Evolutionary conservation across 2,329 filamentous ascomycete genomes (phyloP), one percentile per base, ranked within the genome.

Genomic region (Microsporum audouinii): DNA sequence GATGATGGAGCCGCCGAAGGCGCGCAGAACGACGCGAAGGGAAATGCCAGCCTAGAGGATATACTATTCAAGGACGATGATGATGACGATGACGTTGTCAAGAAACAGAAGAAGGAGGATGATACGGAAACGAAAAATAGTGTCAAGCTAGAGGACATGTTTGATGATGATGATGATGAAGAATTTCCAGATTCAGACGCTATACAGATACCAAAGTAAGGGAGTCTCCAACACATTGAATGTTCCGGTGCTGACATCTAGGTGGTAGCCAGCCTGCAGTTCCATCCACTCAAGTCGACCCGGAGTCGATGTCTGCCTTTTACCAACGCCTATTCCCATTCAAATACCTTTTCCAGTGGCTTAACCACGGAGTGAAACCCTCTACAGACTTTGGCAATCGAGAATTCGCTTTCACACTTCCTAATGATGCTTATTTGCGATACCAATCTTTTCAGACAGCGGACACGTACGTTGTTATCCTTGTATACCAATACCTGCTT

Each of bases 251-350:
- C 5, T 43, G 56, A n/a, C 8, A 31, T 36, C n/a, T 8, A 8
- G 33, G 12, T 47, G 65, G 17, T 63, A 76, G 69, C 59, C 63
- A 65, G 39, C 64, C 69, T 57, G 68, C 64, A 3, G 68, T 73
- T 39, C 82, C 73, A 17, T 70, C 73, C 34, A 72, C 76, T 5
- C 73, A 75, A 68, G 88, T 85, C 43, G 89, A 96, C 67, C 85
- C 89, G 1, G 89, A 91, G 70, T 83, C 95, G 8, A 91, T 97
- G 85, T 85, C 88, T 68, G 89, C 88, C 65, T 99, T 96, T 77
- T 99, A 99, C 73, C 89, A 95, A 71, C 89, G 94, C 56, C 80
- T 99, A 41, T 97, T 97, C 69, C 94, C 94, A 3, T 99, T 95
- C 80, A 85, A 91, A 63, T 88, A 89, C 64, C 84, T 97, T 23